A percentile compares a stretch with the other conserved stretches of the same genome.
Conservation (phyloP, 176 grass and related monocot genomes). For the Lolium multiflorum region DNA sequence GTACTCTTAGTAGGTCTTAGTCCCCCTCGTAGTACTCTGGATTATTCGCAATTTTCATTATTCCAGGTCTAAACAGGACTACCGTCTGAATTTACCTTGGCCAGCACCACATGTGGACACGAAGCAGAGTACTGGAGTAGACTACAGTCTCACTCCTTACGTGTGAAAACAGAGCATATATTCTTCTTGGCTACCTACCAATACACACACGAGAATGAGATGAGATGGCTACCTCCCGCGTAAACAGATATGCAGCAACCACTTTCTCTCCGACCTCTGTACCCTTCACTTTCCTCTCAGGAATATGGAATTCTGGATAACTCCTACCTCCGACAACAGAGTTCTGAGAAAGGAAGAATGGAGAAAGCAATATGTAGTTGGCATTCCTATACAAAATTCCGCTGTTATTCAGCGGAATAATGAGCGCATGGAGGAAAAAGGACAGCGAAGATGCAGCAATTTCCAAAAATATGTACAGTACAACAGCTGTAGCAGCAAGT, state of each 20-base stretch:
- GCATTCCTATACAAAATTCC: background rate
- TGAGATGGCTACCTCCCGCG: constrained; percentile 18
- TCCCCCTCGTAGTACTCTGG: background rate
- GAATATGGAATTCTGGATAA: background rate
- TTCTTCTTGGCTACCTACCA: background rate
- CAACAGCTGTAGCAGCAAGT: background rate
- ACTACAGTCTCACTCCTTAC: background rate
- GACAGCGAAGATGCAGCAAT: background rate
- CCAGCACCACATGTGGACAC: background rate
- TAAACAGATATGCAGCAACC: constrained; percentile 31
- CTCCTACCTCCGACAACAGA: constrained; percentile 21
- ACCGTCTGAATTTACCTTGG: background rate
- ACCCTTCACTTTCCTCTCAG: constrained; percentile 25
- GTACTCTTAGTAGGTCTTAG: background rate
- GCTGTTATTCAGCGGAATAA: background rate
- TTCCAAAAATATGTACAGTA: constrained; percentile 36
- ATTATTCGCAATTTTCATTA: background rate
- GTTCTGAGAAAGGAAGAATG: background rate
- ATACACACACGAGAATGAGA: constrained; percentile 19
- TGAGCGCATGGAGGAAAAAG: background rate
- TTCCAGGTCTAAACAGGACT: background rate
- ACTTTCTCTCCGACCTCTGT: constrained; percentile 29
- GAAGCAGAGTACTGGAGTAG: background rate
- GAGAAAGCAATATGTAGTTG: background rate
- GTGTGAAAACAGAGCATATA: constrained; percentile 41